Conservation (phyloP, 345 rosid genomes). For the Brassica juncea region DNA sequence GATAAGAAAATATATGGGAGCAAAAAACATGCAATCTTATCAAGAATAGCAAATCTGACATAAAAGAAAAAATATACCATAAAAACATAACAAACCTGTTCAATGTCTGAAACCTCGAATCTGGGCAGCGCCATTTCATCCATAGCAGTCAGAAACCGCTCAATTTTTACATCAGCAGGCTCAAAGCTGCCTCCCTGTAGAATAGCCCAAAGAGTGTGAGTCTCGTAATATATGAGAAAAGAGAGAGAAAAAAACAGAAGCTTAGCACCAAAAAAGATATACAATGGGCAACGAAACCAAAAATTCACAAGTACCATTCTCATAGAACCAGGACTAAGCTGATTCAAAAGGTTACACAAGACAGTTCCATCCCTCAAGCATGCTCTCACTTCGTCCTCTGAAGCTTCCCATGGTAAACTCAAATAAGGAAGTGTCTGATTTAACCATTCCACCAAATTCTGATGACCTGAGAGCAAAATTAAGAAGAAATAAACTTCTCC, state of each 20-base stretch:
- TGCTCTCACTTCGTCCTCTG: constrained; percentile 63
- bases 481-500: constrained; percentile 28
- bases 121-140: constrained; percentile 68
- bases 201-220: constrained; percentile 26
- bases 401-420: constrained; percentile 57
- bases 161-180: constrained; percentile 49
- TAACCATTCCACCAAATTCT: constrained; percentile 68
- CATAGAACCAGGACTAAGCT: constrained; percentile 52
- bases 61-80: neutral
- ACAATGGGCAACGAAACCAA: neutral
- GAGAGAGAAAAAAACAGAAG: constrained; percentile 12
- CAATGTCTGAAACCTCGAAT: constrained; percentile 68
- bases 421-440: constrained; percentile 58
- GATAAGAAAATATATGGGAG: neutral
- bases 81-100: constrained; percentile 58
- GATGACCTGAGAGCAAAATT: constrained; percentile 45
- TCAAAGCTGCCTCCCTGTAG: constrained; percentile 52
- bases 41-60: constrained; percentile 19
- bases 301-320: constrained; percentile 47
- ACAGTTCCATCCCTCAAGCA: constrained; percentile 71
- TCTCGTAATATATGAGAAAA: neutral
- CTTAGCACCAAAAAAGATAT: neutral
- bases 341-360: constrained; percentile 63
- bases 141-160: constrained; percentile 58
- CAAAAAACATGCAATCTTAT: constrained; percentile 22